These are phyloP conservation scores for Linnemannia elongata DNA, from an alignment of 192 early-diverging fungal species.

Conservation along the genomic window DNA sequence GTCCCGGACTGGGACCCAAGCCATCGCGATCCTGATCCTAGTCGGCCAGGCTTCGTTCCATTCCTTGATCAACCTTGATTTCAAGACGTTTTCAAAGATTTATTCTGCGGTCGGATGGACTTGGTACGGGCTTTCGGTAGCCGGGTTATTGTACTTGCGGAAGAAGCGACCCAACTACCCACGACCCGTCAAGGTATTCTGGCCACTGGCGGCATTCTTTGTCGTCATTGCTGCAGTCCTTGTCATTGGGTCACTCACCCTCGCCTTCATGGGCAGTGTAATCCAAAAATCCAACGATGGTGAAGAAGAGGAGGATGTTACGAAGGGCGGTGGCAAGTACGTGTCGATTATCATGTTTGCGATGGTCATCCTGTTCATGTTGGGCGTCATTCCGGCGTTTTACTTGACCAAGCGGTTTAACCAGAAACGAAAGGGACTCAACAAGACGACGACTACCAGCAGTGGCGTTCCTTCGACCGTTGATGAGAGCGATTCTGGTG, in stretches of 20 bases:
- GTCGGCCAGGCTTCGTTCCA: conserved; percentile 35
- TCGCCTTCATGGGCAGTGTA: conserved; percentile 26
- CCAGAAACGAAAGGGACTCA: background rate
- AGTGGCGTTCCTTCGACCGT: background rate
- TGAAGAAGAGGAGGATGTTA: background rate
- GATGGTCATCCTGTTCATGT: conserved; percentile 36
- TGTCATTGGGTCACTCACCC: conserved; percentile 41
- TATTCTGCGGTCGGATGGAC: conserved; percentile 53
- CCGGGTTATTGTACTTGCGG: conserved; percentile 58
- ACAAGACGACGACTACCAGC: background rate
- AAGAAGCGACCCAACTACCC: conserved; percentile 40
- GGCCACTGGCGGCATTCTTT: conserved; percentile 41
- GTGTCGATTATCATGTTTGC: conserved; percentile 47
- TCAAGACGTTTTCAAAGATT: conserved; percentile 57
- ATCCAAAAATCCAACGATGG: background rate
- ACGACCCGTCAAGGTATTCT: conserved; percentile 59
- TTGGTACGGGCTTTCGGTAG: conserved; percentile 59
- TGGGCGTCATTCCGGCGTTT: conserved; percentile 35
- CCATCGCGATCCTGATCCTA: conserved; percentile 33
- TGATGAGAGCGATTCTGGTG: background rate
- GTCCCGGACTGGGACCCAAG: conserved; percentile 32
- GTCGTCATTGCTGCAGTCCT: conserved; percentile 47
- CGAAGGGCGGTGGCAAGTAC: background rate
- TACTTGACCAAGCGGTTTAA: conserved; percentile 25
- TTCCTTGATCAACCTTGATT: conserved; percentile 45